Evolutionary conservation across 1,139 yeast genomes (phyloP).

Genomic region (Debaryomyces subglobosus): DNA sequence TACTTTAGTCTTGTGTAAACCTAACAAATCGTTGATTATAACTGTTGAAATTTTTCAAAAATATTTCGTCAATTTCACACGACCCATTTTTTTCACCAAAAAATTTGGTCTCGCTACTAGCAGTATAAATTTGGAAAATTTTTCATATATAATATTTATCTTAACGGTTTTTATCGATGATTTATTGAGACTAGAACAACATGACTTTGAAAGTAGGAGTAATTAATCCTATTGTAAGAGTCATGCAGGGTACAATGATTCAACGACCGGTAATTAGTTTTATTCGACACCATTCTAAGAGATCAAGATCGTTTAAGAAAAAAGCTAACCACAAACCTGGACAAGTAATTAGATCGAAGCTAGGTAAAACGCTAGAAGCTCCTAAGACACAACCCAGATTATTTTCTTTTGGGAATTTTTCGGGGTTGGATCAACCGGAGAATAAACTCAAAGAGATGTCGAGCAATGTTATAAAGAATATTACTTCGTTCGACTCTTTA

Average conservation of each 20-base stretch:
- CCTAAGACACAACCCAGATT: slow-evolving; percentile 14
- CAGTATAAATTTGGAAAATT: slow-evolving; percentile 4
- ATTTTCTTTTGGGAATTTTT: slow-evolving; percentile 29
- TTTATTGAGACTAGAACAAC: slow-evolving; percentile 1
- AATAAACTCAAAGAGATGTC: slow-evolving; percentile 19
- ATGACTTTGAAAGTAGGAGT: slow-evolving; percentile 5
- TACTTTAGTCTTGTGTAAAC: not conserved
- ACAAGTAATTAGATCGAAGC: slow-evolving; percentile 8
- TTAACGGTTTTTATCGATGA: not conserved
- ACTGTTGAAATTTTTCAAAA: slow-evolving; percentile 6
- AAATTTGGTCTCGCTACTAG: slow-evolving; percentile 4
- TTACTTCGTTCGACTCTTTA: slow-evolving; percentile 64
- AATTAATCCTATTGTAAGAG: not conserved
- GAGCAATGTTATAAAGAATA: slow-evolving; percentile 46
- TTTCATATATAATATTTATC: not conserved
- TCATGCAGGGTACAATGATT: slow-evolving; percentile 1
- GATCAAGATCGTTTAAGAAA: slow-evolving; percentile 6
- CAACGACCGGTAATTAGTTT: not conserved
- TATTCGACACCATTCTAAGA: slow-evolving; percentile 4
- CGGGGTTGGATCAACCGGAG: slow-evolving; percentile 27
- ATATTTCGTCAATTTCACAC: not conserved
- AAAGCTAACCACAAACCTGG: slow-evolving; percentile 6
- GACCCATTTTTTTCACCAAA: not conserved
- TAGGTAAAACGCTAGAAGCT: slow-evolving; percentile 14
- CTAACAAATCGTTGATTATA: not conserved